Evolutionary conservation across 1,284 basidiomycete species (phyloP).

Genomic region (Sutorius eximius): DNA sequence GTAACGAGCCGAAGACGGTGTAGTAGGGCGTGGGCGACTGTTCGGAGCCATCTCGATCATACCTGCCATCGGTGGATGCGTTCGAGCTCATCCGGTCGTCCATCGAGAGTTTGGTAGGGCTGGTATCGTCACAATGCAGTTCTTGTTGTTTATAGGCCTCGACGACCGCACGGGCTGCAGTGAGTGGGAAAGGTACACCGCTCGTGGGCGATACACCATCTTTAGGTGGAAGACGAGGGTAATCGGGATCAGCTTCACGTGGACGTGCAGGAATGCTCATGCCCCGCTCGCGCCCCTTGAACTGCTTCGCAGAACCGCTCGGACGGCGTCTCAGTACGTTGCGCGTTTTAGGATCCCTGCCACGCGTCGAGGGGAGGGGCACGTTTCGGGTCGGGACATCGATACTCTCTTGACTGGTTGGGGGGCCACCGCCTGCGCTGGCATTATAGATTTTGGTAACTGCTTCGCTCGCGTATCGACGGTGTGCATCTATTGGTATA

Average conservation of each 20-base stretch:
- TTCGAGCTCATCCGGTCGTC: slow-evolving; percentile 11
- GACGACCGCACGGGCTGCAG: slow-evolving; percentile 57
- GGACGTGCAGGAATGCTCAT: slow-evolving; percentile 6
- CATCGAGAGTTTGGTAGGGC: slow-evolving; percentile 9
- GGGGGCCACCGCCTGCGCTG: neutral
- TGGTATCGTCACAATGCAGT: slow-evolving; percentile 23
- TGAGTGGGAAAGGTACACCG: slow-evolving; percentile 33
- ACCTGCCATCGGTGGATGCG: slow-evolving; percentile 4
- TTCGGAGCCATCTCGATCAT: slow-evolving; percentile 21
- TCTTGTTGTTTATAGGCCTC: slow-evolving; percentile 60
- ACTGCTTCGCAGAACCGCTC: slow-evolving; percentile 37
- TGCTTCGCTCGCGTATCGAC: slow-evolving; percentile 22
- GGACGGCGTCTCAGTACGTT: slow-evolving; percentile 50
- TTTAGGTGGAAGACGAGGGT: neutral
- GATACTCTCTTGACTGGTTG: slow-evolving; percentile 14
- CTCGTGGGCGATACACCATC: neutral
- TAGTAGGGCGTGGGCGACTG: slow-evolving; percentile 45
- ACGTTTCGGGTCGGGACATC: slow-evolving; percentile 7
- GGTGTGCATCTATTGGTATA: slow-evolving; percentile 16
- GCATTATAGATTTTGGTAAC: slow-evolving; percentile 3
- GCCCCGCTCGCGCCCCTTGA: slow-evolving; percentile 22
- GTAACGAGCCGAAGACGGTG: slow-evolving; percentile 50
- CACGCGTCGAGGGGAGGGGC: neutral
- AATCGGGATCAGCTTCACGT: neutral
- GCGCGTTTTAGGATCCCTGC: slow-evolving; percentile 33